These are phyloP conservation scores for Fallopia convolvulus DNA, from an alignment of 148 eudicot species.

Conservation along the genomic window DNA sequence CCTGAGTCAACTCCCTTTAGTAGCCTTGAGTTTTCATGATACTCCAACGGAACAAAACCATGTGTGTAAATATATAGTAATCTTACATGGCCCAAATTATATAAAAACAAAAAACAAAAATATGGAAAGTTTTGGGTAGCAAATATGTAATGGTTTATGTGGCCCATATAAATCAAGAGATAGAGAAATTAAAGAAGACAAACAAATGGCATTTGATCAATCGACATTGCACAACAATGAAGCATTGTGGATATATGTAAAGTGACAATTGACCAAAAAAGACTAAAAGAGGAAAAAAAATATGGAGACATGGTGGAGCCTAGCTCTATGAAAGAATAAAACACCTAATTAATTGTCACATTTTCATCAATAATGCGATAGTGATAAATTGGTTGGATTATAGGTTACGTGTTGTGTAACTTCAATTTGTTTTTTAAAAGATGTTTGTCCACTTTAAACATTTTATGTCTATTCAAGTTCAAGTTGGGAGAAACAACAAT, in stretches of 20 bases:
- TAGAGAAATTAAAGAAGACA: no score
- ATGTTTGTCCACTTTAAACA: no score
- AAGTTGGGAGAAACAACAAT: no score
- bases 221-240: not conserved
- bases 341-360: not conserved
- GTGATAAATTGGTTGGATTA: not conserved
- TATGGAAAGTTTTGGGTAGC: no score
- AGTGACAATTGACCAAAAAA: not conserved
- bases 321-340: not conserved
- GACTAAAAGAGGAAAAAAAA: not conserved
- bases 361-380: not conserved
- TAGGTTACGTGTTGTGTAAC: not conserved
- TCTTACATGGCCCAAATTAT: no score
- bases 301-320: no score
- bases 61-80: not conserved
- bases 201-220: no score
- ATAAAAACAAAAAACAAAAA: no score
- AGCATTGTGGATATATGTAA: not conserved
- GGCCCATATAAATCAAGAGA: not conserved
- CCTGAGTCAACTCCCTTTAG: no score
- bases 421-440: not conserved
- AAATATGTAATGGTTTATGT: not conserved
- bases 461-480: no score
- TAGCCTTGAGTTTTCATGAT: no score
- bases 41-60: not conserved